phyloP scores from a whole-genome alignment of 768 basidiomycete species.

The Boletus coccyginus region DNA sequence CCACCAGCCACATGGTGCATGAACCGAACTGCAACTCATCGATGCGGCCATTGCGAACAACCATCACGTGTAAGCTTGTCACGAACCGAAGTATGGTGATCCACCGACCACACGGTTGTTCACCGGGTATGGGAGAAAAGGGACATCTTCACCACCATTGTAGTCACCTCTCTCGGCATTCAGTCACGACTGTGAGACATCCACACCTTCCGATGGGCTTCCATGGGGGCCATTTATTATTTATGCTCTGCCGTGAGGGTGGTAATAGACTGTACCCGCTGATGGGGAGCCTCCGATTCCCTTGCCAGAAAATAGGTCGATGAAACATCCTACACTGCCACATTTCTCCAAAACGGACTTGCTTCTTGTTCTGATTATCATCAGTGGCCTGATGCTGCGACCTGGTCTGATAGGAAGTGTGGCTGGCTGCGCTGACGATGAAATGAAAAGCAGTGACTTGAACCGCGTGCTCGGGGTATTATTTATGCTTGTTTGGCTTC shows the following conservation, averaged over 20 bases:
- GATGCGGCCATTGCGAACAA: no score
- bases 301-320: not conserved
- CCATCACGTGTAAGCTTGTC: not conserved
- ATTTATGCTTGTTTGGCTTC: conserved; percentile 13
- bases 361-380: not conserved
- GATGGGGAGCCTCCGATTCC: not conserved
- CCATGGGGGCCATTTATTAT: not conserved
- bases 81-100: not conserved
- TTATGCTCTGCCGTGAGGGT: not conserved
- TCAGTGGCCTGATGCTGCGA: not conserved
- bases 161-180: not conserved
- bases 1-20: not conserved
- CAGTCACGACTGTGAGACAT: not conserved
- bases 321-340: not conserved
- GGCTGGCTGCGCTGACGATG: not conserved
- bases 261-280: not conserved
- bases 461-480: no score
- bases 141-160: not conserved
- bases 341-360: not conserved
- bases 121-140: not conserved
- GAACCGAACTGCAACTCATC: no score
- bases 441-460: no score
- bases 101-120: not conserved
- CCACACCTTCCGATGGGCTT: not conserved
- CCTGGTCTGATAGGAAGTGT: not conserved